phyloP scores from a whole-genome alignment of 2,329 filamentous ascomycete species.

The Phaeosphaeriaceae sp. region DNA sequence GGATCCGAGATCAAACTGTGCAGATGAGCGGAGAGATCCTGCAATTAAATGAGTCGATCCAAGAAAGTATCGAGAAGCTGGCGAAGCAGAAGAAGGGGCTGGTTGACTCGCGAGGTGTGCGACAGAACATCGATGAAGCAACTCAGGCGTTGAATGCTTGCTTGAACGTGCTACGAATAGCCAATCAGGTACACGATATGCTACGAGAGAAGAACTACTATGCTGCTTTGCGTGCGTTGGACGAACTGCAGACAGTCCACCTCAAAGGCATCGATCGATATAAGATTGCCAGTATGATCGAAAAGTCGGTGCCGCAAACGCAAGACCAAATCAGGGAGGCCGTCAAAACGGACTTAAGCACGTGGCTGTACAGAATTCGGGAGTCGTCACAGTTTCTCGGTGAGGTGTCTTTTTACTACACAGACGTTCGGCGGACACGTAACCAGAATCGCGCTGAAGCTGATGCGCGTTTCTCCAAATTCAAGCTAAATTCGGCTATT shows the following conservation, averaged over 20 bases:
- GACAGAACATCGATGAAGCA: constrained; percentile 95
- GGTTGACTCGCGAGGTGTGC: constrained; percentile 88
- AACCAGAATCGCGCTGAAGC: constrained; percentile 83
- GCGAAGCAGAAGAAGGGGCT: constrained; percentile 93
- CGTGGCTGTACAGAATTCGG: constrained; percentile 92
- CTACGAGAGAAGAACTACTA: constrained; percentile 95
- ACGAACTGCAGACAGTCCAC: constrained; percentile 96
- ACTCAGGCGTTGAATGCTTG: constrained; percentile 89
- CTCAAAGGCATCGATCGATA: constrained; percentile 94
- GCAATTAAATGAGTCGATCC: constrained; percentile 91
- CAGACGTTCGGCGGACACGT: constrained; percentile 81
- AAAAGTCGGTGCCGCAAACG: constrained; percentile 91
- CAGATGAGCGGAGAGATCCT: constrained; percentile 89
- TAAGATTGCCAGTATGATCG: constrained; percentile 93
- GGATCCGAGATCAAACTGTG: constrained; percentile 89
- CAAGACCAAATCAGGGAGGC: constrained; percentile 94
- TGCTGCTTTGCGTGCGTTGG: constrained; percentile 87
- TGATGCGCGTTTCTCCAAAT: constrained; percentile 76
- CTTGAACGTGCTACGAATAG: constrained; percentile 86
- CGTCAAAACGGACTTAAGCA: constrained; percentile 96
- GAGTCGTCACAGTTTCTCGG: constrained; percentile 96
- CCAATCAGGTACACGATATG: constrained; percentile 93
- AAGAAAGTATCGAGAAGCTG: constrained; percentile 90
- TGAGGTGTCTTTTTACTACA: constrained; percentile 96
- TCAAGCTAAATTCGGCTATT: constrained; percentile 93